Evolutionary conservation across 495 filamentous ascomycete genomes (phyloP).

Genomic region (Haplographium delicatum): DNA sequence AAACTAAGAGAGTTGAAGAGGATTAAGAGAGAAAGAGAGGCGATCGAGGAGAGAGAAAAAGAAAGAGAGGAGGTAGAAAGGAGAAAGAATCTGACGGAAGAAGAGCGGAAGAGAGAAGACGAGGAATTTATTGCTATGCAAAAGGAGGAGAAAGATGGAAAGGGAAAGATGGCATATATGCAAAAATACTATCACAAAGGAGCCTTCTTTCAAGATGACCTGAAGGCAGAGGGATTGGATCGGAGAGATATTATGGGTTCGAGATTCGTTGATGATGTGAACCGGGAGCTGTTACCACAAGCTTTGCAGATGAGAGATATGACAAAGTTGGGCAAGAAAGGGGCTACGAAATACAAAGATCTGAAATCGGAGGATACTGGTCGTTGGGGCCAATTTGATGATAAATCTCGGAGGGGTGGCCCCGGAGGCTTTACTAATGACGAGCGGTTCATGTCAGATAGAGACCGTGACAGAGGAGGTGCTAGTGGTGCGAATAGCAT

Average conservation of each 20-base stretch:
- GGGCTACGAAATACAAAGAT: constrained; percentile 85
- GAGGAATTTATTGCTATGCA: constrained; percentile 69
- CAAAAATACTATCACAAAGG: constrained; percentile 97
- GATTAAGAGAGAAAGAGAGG: constrained; percentile 76
- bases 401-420: constrained; percentile 42
- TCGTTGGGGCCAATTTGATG: constrained; percentile 63
- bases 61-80: constrained; percentile 89
- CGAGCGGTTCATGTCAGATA: constrained; percentile 70
- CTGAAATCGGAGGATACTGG: constrained; percentile 90
- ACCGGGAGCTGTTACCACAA: constrained; percentile 78
- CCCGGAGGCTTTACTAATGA: constrained; percentile 47
- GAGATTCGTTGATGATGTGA: constrained; percentile 73
- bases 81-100: constrained; percentile 76
- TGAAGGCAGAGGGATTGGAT: constrained; percentile 65
- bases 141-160: constrained; percentile 77
- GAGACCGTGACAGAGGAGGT: constrained; percentile 35
- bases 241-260: constrained; percentile 76
- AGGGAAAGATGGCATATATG: constrained; percentile 85
- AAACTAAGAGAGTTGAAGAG: constrained; percentile 87
- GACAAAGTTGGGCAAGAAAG: constrained; percentile 90
- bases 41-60: constrained; percentile 76
- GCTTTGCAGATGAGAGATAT: constrained; percentile 92
- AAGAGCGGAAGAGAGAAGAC: constrained; percentile 86
- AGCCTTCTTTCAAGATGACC: constrained; percentile 86
- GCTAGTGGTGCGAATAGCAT: constrained; percentile 56